phyloP scores from a whole-genome alignment of 768 basidiomycete species.

The Pleurotus djamor region DNA sequence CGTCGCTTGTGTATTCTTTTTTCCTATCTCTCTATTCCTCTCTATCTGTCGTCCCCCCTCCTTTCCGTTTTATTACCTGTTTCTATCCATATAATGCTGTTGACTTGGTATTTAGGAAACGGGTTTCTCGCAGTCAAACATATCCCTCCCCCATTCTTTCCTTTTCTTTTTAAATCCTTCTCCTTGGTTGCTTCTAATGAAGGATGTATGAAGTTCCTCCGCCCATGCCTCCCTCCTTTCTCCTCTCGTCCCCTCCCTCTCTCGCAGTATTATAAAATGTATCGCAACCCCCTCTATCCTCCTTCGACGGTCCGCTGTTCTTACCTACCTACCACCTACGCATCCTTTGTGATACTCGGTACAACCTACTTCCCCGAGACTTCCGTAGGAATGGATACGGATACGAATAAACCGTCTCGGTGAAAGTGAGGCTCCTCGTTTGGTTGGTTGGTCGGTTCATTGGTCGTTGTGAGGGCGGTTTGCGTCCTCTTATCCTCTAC shows the following conservation, averaged over 20 bases:
- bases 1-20: background rate
- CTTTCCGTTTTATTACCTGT: background rate
- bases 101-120: background rate
- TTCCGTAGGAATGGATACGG: too few species aligned
- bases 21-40: background rate
- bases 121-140: background rate
- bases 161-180: background rate
- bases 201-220: background rate
- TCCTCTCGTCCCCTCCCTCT: background rate
- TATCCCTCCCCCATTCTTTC: background rate
- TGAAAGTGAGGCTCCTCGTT: too few species aligned
- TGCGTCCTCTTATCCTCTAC: too few species aligned
- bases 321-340: background rate
- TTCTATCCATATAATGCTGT: background rate
- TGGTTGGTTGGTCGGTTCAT: too few species aligned
- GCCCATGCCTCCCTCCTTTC: background rate
- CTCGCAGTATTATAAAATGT: background rate
- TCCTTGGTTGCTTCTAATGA: background rate
- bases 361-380: too few species aligned
- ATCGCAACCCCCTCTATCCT: background rate
- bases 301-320: background rate
- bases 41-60: too few species aligned
- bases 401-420: too few species aligned
- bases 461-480: too few species aligned
- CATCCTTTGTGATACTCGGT: background rate